Conservation (phyloP, 139 green algal species). For the Coccomyxa sp. region DNA sequence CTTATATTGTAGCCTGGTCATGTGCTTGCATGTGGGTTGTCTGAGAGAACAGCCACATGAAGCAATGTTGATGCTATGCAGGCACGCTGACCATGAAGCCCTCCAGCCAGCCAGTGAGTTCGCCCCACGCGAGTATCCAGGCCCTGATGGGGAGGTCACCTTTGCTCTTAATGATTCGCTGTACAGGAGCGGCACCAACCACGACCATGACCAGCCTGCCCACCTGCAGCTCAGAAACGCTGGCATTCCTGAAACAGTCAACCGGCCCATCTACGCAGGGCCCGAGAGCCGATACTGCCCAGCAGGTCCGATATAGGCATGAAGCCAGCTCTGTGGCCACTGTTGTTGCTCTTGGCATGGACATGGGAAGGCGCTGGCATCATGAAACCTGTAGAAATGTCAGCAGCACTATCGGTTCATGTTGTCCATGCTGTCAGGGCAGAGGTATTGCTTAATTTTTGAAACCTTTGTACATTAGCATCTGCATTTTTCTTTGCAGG, state of each 20-base stretch:
- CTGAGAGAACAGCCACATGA: neutral
- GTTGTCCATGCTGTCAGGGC: neutral
- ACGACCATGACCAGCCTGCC: conserved; percentile 89
- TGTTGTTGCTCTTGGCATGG: too few relatives aligned
- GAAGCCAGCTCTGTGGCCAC: neutral
- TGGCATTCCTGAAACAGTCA: conserved; percentile 60
- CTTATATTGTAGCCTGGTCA: neutral
- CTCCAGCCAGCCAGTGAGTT: conserved; percentile 40
- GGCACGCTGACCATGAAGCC: conserved; percentile 42
- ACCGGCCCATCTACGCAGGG: conserved; percentile 67
- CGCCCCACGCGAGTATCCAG: conserved; percentile 63
- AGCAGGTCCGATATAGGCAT: conserved; percentile 19
- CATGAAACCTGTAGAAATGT: too few relatives aligned
- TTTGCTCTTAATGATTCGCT: conserved; percentile 86
- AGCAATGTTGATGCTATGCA: conserved; percentile 7
- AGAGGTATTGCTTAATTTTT: neutral
- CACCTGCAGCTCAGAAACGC: conserved; percentile 77
- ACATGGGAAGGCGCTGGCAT: too few relatives aligned
- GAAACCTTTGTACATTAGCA: neutral
- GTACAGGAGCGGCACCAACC: conserved; percentile 83
- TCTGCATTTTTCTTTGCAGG: conserved; percentile 30
- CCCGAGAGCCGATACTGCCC: conserved; percentile 80
- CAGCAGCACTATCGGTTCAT: too few relatives aligned
- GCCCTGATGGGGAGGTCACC: conserved; percentile 76
- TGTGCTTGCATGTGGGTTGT: neutral